Evolutionary conservation across 2,329 filamentous ascomycete genomes (phyloP).

Genomic region (Claviceps sp.): DNA sequence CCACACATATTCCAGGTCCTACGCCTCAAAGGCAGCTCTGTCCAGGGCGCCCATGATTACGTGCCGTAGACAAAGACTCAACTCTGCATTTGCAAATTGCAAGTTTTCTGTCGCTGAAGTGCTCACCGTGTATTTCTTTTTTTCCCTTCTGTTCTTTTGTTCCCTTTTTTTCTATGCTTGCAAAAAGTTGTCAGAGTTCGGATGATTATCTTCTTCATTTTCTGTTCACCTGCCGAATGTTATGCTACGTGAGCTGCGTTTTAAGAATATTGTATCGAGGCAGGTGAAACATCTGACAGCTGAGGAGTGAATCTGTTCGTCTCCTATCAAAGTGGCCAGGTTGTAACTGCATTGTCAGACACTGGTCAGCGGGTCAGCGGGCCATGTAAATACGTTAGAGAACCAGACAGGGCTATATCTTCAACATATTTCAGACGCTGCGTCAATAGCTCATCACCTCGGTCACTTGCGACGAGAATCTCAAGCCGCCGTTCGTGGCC

Average conservation of each 20-base stretch:
- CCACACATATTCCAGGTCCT: neutral
- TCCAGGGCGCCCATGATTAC: neutral
- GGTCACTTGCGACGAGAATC: neutral
- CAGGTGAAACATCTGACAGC: neutral
- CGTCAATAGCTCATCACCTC: neutral
- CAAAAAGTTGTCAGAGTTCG: neutral
- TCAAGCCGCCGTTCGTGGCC: neutral
- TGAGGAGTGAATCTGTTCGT: neutral
- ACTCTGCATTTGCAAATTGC: neutral
- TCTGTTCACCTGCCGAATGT: neutral
- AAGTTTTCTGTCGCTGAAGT: neutral
- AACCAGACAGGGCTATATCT: constrained; percentile 3
- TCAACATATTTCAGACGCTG: neutral
- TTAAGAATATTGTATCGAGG: neutral
- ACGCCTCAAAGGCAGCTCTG: neutral
- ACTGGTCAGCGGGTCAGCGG: constrained; percentile 6
- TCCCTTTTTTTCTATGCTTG: too few relatives aligned
- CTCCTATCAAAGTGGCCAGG: neutral
- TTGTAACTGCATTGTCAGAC: constrained; percentile 2
- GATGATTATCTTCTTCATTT: neutral
- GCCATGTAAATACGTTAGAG: neutral
- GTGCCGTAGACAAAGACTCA: neutral
- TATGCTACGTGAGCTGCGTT: neutral
- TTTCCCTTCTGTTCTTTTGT: neutral
- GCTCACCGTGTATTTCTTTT: neutral